A percentile compares a stretch with the other conserved stretches of the same genome.
Evolutionary conservation across 257 asterid species (phyloP).

Genomic region (Salvia hispanica): DNA sequence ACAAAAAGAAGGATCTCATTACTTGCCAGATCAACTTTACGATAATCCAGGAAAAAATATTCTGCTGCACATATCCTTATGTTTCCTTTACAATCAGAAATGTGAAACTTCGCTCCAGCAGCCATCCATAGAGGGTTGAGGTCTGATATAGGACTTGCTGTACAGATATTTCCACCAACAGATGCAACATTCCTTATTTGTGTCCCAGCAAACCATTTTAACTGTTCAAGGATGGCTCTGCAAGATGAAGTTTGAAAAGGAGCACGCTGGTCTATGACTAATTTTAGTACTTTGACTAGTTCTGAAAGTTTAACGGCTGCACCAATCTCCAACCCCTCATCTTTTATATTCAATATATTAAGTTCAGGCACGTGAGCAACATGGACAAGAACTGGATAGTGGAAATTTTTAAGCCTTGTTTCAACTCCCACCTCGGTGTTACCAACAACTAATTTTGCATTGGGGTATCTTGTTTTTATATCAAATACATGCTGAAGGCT

Average conservation of each 20-base stretch:
- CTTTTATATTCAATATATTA: constrained; percentile 53
- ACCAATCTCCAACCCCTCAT: constrained; percentile 88
- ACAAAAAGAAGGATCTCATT: constrained; percentile 77
- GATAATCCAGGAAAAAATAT: constrained; percentile 75
- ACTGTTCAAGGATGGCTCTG: constrained; percentile 69
- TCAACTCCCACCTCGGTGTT: constrained; percentile 93
- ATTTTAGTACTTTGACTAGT: constrained; percentile 55
- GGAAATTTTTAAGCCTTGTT: constrained; percentile 72
- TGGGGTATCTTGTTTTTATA: constrained; percentile 60
- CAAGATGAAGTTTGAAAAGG: constrained; percentile 75
- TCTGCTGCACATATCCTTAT: constrained; percentile 67
- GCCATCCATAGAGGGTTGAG: constrained; percentile 97
- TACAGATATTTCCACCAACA: constrained; percentile 94
- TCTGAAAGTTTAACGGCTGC: constrained; percentile 86
- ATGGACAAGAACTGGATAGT: constrained; percentile 74
- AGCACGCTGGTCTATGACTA: constrained; percentile 46
- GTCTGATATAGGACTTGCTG: constrained; percentile 98
- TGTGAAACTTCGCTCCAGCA: constrained; percentile 67
- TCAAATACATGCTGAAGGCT: constrained; percentile 68
- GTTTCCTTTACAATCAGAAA: constrained; percentile 65
- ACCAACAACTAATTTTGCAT: constrained; percentile 80
- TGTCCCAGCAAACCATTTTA: constrained; percentile 96
- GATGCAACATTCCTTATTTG: constrained; percentile 88
- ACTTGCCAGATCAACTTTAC: constrained; percentile 75
- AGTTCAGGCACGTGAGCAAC: constrained; percentile 75